These are phyloP conservation scores for Cajanus cajan DNA, from an alignment of 306 rosid species.

Conservation along the genomic window DNA sequence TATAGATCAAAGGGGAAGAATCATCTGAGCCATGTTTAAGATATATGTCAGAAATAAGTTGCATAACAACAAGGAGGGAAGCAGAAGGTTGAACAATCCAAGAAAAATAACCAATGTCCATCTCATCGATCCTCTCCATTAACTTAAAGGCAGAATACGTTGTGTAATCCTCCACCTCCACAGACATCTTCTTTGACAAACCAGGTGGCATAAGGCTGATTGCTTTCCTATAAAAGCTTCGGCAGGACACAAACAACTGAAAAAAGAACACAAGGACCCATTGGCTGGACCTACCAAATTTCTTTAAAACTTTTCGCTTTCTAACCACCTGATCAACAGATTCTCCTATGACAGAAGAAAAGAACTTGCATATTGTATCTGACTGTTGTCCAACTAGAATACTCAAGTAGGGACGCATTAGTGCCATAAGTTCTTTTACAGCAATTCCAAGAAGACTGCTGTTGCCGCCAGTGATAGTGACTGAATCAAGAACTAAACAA, in stretches of 20 bases:
- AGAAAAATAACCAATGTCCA: constrained; percentile 63
- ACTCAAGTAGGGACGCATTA: constrained; percentile 64
- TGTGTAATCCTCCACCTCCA: constrained; percentile 55
- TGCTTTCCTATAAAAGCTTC: constrained; percentile 68
- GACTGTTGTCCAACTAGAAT: constrained; percentile 57
- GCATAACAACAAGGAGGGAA: constrained; percentile 64
- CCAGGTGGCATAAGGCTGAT: constrained; percentile 66
- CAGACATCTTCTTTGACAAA: constrained; percentile 68
- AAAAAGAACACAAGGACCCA: constrained; percentile 79
- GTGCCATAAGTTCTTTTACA: constrained; percentile 54
- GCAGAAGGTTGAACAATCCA: constrained; percentile 73
- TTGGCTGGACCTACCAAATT: constrained; percentile 55
- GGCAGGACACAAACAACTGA: constrained; percentile 69
- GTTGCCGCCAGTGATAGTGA: constrained; percentile 70
- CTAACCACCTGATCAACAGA: constrained; percentile 33
- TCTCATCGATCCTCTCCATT: constrained; percentile 69
- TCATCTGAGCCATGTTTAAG: constrained; percentile 36
- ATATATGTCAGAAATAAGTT: constrained; percentile 57
- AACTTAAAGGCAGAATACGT: constrained; percentile 68
- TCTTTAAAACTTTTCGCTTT: constrained; percentile 43
- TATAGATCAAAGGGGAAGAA: constrained; percentile 57
- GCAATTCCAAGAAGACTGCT: constrained; percentile 60
- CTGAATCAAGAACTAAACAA: constrained; percentile 64
- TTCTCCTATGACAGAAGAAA: constrained; percentile 50
- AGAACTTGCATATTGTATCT: constrained; percentile 56